Base-by-base conservation (phyloP, 805 yeast species). In the Isabelozyma pseudorhagii region DNA sequence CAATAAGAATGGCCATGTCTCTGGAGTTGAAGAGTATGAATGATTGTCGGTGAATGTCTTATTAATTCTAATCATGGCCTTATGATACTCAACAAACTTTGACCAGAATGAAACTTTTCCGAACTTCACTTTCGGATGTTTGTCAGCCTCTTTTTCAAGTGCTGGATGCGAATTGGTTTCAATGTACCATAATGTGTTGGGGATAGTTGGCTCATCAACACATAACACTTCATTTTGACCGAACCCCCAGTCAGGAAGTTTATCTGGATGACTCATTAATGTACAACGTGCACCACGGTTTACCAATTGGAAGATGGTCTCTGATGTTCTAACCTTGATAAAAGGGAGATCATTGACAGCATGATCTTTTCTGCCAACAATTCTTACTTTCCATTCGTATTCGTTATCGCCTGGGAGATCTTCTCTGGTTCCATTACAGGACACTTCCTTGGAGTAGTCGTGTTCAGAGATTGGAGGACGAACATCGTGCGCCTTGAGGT, bases 381-480 rank as follows among this genome's bases (percentile, higher is more conserved):
- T 77, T 58, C 80, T 76, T 17, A 93, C 68, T 49, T 80, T 80
- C 78, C 90, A 91, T 53, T 81, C 80, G 63, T 88, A 91, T 61
- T 82, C 83, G 40, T 78, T 74, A 55, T 87, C 87, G 14, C 89
- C 94, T 2, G 70, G 69, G 60, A 81, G 81, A 1, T 83, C 80
- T 40, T 40, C 42, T 6, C 74, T 66, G 65, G 79, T 80, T 4
- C 93, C 94, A 49, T 82, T 72, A 54, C 89, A 83, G 27, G 89
- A 79, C 1, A 91, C 96, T 66, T 91, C 96, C 54, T 79, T 80
- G 61, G 91, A 85, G 67, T 93, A 92, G 49, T 94, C 98, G 60
- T 89, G 94, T 62, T 89, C 96, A 8, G 93, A 81, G 27, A 91
- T 81, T 8, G 97, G 97, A 3, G 98, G 97, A 52, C 92, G 82